Evolutionary conservation across 2,329 filamentous ascomycete genomes (phyloP), one percentile per base, ranked within the genome.

Genomic region (Penicillium digitatum): DNA sequence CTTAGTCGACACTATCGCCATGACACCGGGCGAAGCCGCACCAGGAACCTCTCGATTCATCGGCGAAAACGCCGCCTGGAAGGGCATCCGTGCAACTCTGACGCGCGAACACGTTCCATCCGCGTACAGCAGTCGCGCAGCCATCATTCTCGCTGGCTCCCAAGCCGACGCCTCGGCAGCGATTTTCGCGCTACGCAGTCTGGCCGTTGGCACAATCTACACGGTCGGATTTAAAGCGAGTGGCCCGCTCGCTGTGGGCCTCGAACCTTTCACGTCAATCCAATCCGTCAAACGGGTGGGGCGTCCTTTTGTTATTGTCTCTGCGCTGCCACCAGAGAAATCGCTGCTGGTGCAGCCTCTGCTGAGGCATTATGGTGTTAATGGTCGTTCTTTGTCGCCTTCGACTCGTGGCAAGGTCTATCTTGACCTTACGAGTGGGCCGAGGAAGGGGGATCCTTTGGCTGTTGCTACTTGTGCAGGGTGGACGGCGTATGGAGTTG

Each of bases 31-130:
- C 50, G 67, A 76, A 79, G 10, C 52, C 29, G 5, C 31, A n/a
- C 27, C 31, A 3, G 52, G 52, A 12, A 43, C 26, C 24, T 43
- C 60, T 3, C 53, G 80, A 5, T 82, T 93, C 38, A 77, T 92
- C 16, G 87, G 90, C 44, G 89, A 94, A 65, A 95, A 95, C 62
- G 87, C 89, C 11, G 85, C 86, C 14, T 94, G 90, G 89, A 90
- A 90, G 70, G 90, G 89, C 1, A 93, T 95, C 54, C 80, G 90
- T 45, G 87, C 88, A 49, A 91, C 89, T 0, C 77, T 95, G 55
- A 94, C 87, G 4, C 82, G 88, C 22, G 89, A 95, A 64, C 86
- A 92, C 62, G 88, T 91, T 0, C 89, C 90, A 0, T 91, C 88
- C 5, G 89, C 90, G 1, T 95, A 93, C 70, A 83, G 82, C 61